These are phyloP conservation scores for Isatis lusitanica DNA, from an alignment of 441 rosid genomes.

Conservation along the genomic window DNA sequence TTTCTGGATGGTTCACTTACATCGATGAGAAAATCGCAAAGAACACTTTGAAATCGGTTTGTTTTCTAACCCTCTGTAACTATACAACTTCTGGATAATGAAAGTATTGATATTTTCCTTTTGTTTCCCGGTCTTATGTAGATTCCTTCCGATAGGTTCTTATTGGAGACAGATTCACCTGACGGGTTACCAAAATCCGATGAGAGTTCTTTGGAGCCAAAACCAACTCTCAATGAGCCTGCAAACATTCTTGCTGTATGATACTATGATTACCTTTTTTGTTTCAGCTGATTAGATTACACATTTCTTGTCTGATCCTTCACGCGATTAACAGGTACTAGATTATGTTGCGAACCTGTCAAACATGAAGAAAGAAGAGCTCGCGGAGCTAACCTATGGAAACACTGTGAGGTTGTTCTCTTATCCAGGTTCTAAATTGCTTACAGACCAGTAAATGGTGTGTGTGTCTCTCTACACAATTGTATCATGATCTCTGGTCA, in stretches of 20 bases:
- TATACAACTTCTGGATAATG: neutral
- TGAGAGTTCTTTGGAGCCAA: conserved; percentile 49
- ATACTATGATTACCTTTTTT: neutral
- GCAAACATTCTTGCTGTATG: conserved; percentile 71
- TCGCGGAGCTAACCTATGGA: conserved; percentile 61
- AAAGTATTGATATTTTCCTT: neutral
- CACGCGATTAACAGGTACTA: conserved; percentile 51
- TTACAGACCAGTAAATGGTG: conserved; percentile 14
- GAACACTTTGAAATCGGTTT: conserved; percentile 64
- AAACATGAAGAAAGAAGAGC: conserved; percentile 60
- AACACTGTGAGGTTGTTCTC: conserved; percentile 71
- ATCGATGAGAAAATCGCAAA: conserved; percentile 71
- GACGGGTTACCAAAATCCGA: conserved; percentile 70
- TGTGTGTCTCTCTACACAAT: neutral
- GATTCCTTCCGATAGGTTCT: conserved; percentile 72
- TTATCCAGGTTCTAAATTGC: conserved; percentile 59
- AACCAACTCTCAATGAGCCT: conserved; percentile 76
- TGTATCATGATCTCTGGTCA: neutral
- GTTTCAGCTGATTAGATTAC: neutral
- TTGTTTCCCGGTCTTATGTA: conserved; percentile 32
- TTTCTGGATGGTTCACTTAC: conserved; percentile 85
- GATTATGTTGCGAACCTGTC: conserved; percentile 66
- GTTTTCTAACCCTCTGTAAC: conserved; percentile 17
- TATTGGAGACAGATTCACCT: conserved; percentile 92
- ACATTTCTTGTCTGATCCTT: neutral